Base-by-base conservation (phyloP, 140 eudicot species). In the Erigeron philadelphicus region DNA sequence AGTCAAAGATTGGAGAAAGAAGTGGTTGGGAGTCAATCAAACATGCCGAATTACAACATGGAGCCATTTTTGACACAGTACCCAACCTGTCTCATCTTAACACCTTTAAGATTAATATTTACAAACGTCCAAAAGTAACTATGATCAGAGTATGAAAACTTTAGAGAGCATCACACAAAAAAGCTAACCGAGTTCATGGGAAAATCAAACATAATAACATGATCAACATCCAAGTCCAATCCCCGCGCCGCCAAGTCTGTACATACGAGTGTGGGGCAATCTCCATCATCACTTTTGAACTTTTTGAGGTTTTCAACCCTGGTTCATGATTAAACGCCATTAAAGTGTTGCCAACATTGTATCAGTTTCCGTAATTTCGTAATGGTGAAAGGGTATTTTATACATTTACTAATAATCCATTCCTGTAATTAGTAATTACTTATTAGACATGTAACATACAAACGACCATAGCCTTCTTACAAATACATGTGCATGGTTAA, bases 161-260 rank as follows among this genome's bases (percentile, higher is more conserved):
- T 49, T 21, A 16, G 64, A 47, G 44, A 9, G 64, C 70, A 73
- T 57, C 43, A 35, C 23, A 46, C 0, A 3, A 40, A 41, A 11
- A 78, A 45, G 64, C 97, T 79, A 82, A 91, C 96, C 55, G 96
- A 92, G 72, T 82, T 92, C 58, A 31, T 78, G 41, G 96, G 96
- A 63, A 92, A 88, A 69, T 92, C 95, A 83, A 92, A 92, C 96
- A 92, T 88, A 73, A 92, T 84, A 79, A 92, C 98, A 80, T 92
- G 98, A 76, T 92, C 98, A 0, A 92, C 98, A 81, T 88, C 96
- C 85, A 92, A 78, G 76, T 92, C 96, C 84, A 88, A 73, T 64
- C 96, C 98, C 68, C 98, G 88, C 48, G 98, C 98, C 67, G 98
- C 96, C 78, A 92, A 75, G 62, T 92, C 96, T 6, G 96, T 92